These are phyloP conservation scores for Cadophora sp. DNA, from an alignment of 2,329 filamentous ascomycete genomes.

Conservation along the genomic window DNA sequence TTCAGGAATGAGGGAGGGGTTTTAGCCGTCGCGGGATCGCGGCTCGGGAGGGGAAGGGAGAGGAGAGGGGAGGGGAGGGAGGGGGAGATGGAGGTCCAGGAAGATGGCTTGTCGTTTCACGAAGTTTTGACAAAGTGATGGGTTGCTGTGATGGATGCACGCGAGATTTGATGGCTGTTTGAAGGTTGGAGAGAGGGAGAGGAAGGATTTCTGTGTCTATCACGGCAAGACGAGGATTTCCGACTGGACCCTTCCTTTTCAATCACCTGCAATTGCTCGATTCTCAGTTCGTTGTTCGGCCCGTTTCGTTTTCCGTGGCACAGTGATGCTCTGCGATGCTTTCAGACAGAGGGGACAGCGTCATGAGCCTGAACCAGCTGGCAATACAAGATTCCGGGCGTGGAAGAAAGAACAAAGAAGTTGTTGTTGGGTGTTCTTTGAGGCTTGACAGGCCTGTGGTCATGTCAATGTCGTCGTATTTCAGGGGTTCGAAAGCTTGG, in stretches of 20 bases:
- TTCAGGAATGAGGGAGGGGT: background rate
- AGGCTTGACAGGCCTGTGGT: background rate
- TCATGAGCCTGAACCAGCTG: constrained; percentile 9
- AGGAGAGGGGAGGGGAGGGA: too few relatives aligned
- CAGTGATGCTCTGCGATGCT: background rate
- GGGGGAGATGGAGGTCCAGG: background rate
- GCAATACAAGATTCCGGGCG: constrained; percentile 5
- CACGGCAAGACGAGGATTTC: background rate
- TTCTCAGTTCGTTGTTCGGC: background rate
- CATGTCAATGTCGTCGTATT: background rate
- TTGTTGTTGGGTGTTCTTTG: background rate
- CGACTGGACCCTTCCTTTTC: background rate
- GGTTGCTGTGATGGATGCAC: background rate
- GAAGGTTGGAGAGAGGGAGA: background rate
- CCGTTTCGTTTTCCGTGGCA: background rate
- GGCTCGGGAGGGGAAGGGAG: background rate
- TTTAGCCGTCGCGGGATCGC: constrained; percentile 2
- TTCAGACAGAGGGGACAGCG: background rate
- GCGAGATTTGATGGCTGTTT: constrained; percentile 1
- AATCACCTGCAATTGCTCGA: background rate
- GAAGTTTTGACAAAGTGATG: background rate
- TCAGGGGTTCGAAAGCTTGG: constrained; percentile 15
- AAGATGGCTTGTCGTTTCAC: constrained; percentile 2
- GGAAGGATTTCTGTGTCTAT: background rate
- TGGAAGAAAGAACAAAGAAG: background rate